Conservation (phyloP, 1,139 yeast species). For the Blastobotrys capitulatus region DNA sequence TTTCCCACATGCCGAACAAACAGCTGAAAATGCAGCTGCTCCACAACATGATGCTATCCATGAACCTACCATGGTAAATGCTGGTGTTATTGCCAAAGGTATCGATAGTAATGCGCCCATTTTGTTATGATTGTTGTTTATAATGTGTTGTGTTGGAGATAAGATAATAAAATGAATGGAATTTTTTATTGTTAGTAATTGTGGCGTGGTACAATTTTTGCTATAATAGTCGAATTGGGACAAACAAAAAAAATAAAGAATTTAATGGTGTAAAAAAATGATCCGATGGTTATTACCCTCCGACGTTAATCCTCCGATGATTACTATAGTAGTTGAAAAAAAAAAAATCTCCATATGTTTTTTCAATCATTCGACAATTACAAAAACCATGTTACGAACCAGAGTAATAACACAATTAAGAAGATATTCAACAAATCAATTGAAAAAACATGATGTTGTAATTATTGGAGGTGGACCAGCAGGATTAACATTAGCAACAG, state of each 20-base stretch:
- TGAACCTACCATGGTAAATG: conserved; percentile 54
- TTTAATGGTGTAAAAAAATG: too few species aligned
- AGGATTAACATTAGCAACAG: conserved; percentile 81
- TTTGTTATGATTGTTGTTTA: background rate
- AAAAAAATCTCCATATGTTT: background rate
- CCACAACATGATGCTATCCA: conserved; percentile 80
- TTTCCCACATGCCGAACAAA: conserved; percentile 47
- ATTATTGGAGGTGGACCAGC: conserved; percentile 99
- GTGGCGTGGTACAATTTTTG: too few species aligned
- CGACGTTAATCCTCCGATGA: too few species aligned
- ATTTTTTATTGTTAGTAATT: background rate
- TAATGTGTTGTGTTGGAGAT: background rate
- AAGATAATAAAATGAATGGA: background rate
- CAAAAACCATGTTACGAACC: too few species aligned
- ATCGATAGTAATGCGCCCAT: conserved; percentile 88
- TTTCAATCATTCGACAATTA: background rate
- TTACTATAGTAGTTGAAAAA: background rate
- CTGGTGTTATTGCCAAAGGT: conserved; percentile 47
- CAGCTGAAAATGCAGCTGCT: conserved; percentile 72
- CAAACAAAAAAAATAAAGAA: too few species aligned
- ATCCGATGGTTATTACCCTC: too few species aligned
- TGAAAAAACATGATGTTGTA: conserved; percentile 52
- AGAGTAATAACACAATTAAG: background rate
- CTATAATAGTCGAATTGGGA: too few species aligned
- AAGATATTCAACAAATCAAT: background rate